Conservation (phyloP, 139 green algal genomes). For the Zygnema circumcarinatum region DNA sequence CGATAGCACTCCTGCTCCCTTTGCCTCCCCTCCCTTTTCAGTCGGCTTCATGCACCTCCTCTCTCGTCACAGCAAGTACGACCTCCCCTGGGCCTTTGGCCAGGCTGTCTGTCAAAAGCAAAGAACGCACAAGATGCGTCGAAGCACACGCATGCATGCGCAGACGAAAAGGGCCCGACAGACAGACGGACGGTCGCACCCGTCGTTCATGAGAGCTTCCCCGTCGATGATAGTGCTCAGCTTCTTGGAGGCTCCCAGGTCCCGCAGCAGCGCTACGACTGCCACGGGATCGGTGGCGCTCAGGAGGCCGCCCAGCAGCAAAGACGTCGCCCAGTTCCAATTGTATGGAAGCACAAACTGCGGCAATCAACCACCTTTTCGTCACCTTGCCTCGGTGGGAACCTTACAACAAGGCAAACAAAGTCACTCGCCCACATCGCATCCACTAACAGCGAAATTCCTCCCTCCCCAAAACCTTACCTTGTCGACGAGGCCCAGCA, state of each 20-base stretch:
- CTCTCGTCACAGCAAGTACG: no score
- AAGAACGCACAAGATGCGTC: not conserved
- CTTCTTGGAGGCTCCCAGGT: constrained; percentile 69
- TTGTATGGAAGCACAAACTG: constrained; percentile 51
- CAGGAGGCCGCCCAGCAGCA: constrained; percentile 71
- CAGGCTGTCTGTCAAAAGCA: no score
- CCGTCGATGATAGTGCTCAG: constrained; percentile 74
- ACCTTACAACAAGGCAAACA: not conserved
- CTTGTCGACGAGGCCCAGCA: constrained; percentile 28
- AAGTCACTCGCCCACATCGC: not conserved
- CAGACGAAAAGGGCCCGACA: no score
- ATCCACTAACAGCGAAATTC: not conserved
- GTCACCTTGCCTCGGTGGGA: not conserved
- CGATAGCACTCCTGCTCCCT: constrained; percentile 41
- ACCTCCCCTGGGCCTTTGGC: no score
- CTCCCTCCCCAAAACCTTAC: constrained; percentile 3
- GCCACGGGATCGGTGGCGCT: constrained; percentile 80
- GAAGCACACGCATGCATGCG: constrained; percentile 4
- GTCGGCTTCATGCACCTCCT: no score
- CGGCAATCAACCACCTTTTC: not conserved
- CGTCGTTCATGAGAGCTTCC: constrained; percentile 85
- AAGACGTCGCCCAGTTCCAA: constrained; percentile 26
- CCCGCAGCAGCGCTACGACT: constrained; percentile 73
- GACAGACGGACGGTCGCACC: constrained; percentile 52
- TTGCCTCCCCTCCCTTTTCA: no score